These are phyloP conservation scores for Globisporangium irregulare DNA, from an alignment of 352 stramenopile species.

Conservation along the genomic window DNA sequence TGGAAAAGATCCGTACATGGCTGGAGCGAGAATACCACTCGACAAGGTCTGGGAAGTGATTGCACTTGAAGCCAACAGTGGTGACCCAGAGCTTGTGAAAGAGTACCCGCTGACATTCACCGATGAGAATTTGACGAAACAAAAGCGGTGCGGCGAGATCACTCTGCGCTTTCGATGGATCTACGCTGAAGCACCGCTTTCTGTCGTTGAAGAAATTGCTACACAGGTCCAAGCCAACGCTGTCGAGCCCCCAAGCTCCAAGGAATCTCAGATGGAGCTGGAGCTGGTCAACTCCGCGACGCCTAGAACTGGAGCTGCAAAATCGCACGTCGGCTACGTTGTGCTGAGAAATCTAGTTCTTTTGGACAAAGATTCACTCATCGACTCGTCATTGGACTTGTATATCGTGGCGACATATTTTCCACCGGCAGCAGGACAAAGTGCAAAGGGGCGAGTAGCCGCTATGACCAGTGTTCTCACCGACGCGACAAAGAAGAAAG, in stretches of 20 bases:
- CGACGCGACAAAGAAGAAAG: conserved; percentile 26
- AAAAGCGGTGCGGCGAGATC: conserved; percentile 33
- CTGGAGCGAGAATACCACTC: conserved; percentile 30
- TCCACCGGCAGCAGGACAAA: not conserved
- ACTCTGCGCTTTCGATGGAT: conserved; percentile 41
- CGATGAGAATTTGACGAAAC: conserved; percentile 40
- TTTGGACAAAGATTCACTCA: conserved; percentile 18
- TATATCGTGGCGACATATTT: conserved; percentile 28
- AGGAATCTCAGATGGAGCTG: no score
- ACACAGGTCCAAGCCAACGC: not conserved
- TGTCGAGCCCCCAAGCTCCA: no score
- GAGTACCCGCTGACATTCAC: conserved; percentile 30
- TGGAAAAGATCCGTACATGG: conserved; percentile 42
- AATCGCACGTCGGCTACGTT: conserved; percentile 21
- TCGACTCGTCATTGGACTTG: conserved; percentile 36
- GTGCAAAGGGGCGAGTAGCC: conserved; percentile 4
- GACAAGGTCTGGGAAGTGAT: conserved; percentile 27
- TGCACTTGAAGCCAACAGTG: not conserved
- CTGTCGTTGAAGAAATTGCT: not conserved
- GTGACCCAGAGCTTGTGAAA: conserved; percentile 28
- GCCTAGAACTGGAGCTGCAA: not conserved
- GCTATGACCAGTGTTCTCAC: conserved; percentile 24
- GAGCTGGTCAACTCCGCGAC: not conserved
- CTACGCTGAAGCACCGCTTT: conserved; percentile 27
- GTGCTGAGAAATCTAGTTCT: conserved; percentile 26